Conservation (phyloP, 2,329 filamentous ascomycete species). For the Arthrinium puccinioides region DNA sequence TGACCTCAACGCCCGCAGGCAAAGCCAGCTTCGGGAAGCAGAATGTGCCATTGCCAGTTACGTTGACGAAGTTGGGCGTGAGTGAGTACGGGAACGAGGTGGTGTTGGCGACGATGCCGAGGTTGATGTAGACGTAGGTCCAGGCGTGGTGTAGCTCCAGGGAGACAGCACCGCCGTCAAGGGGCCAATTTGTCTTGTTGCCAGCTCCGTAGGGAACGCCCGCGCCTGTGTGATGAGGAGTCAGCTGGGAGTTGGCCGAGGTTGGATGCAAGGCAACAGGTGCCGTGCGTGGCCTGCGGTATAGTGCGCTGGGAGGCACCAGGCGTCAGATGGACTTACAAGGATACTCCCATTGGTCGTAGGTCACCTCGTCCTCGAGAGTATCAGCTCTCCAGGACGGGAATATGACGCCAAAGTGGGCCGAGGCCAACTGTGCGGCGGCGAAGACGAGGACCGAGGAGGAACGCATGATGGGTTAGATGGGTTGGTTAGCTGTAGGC, state of each 20-base stretch:
- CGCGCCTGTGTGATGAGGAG: conserved; percentile 29
- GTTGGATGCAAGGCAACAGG: no score
- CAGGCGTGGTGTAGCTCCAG: conserved; percentile 44
- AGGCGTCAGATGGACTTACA: conserved; percentile 39
- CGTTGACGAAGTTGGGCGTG: conserved; percentile 50
- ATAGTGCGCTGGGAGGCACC: no score
- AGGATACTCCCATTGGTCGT: conserved; percentile 43
- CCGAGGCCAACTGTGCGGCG: conserved; percentile 28
- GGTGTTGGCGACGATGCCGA: conserved; percentile 41
- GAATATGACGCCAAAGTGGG: conserved; percentile 41
- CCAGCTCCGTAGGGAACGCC: conserved; percentile 34
- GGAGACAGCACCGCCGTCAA: conserved; percentile 39
- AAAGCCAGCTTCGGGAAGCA: conserved; percentile 56
- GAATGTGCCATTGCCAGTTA: conserved; percentile 54
- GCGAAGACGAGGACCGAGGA: conserved; percentile 18
- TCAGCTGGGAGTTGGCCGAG: no score
- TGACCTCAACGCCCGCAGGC: conserved; percentile 39
- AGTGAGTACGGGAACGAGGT: conserved; percentile 65
- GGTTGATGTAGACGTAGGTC: conserved; percentile 47
- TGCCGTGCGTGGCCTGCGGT: no score
- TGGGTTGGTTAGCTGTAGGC: neutral
- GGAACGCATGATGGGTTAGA: conserved; percentile 9
- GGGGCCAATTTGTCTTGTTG: conserved; percentile 46
- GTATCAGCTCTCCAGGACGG: conserved; percentile 43
- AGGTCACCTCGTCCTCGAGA: conserved; percentile 29